A percentile compares a stretch with the other conserved stretches of the same genome.
Conservation (phyloP, 495 filamentous ascomycete species). For the Chlorociboria aeruginascens region DNA sequence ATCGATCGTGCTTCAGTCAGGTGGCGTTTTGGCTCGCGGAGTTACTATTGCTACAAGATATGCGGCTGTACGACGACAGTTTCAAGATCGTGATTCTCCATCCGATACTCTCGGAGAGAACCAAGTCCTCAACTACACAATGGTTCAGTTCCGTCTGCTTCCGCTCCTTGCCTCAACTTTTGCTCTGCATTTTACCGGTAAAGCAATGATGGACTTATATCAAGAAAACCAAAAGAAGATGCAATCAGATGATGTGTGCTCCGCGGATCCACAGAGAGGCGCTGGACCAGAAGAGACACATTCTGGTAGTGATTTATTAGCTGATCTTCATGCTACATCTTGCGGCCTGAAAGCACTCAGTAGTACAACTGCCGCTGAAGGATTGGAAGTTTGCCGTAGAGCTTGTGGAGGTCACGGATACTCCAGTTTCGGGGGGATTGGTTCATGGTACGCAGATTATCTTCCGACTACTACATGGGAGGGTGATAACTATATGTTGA, state of each 20-base stretch:
- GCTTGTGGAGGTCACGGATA: constrained; percentile 70
- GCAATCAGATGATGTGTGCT: constrained; percentile 25
- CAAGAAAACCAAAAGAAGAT: constrained; percentile 51
- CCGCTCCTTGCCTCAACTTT: constrained; percentile 63
- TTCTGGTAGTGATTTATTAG: constrained; percentile 51
- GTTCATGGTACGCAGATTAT: constrained; percentile 55
- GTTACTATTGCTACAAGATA: constrained; percentile 67
- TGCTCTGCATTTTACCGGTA: constrained; percentile 62
- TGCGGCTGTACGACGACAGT: constrained; percentile 55
- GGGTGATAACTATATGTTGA: constrained; percentile 68
- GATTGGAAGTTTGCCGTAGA: constrained; percentile 57
- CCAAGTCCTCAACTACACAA: constrained; percentile 63
- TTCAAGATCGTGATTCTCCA: constrained; percentile 52
- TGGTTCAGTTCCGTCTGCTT: constrained; percentile 60
- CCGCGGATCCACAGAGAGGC: constrained; percentile 35
- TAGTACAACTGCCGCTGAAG: constrained; percentile 54
- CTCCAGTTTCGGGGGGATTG: constrained; percentile 56
- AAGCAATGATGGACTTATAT: constrained; percentile 56
- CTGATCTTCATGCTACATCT: constrained; percentile 63
- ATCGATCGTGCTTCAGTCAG: constrained; percentile 56
- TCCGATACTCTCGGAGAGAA: constrained; percentile 39
- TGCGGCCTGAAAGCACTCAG: constrained; percentile 61
- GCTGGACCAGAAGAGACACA: constrained; percentile 53
- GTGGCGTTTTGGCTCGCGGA: constrained; percentile 55
- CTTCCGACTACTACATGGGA: constrained; percentile 57